Percentiles rank a stretch among this genome's conserved stretches.
phyloP scores from a whole-genome alignment of 495 filamentous ascomycete genomes.

The Ramalina intermedia region DNA sequence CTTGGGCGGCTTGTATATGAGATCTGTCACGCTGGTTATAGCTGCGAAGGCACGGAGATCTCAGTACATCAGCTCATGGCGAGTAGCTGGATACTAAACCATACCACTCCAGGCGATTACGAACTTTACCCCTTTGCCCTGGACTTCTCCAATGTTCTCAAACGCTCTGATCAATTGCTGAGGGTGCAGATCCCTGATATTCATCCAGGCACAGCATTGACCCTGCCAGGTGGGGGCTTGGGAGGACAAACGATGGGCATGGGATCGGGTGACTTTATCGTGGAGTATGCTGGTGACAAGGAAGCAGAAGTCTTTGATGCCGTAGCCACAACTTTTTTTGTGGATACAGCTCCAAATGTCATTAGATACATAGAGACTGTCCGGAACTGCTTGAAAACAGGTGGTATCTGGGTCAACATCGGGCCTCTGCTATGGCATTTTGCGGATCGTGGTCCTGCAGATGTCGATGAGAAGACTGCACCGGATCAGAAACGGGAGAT shows the following conservation, averaged over 20 bases:
- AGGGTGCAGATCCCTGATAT: constrained; percentile 62
- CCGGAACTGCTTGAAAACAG: constrained; percentile 55
- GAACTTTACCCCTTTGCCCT: constrained; percentile 65
- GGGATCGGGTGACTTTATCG: constrained; percentile 71
- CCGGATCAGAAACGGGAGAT: neutral
- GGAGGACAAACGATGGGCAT: constrained; percentile 58
- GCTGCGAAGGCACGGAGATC: constrained; percentile 84
- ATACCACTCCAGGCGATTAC: constrained; percentile 35
- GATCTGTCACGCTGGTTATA: constrained; percentile 58
- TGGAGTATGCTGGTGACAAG: constrained; percentile 48
- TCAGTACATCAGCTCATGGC: constrained; percentile 86
- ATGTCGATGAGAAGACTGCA: constrained; percentile 10
- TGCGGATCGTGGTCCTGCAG: constrained; percentile 24
- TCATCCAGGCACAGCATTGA: constrained; percentile 46
- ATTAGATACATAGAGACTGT: constrained; percentile 80
- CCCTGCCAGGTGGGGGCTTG: constrained; percentile 9
- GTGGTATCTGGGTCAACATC: constrained; percentile 76
- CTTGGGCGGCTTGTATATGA: constrained; percentile 81
- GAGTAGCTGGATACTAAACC: constrained; percentile 76
- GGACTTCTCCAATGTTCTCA: constrained; percentile 64
- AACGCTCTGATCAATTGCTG: constrained; percentile 53
- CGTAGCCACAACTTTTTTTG: constrained; percentile 83
- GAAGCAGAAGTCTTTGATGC: constrained; percentile 56
- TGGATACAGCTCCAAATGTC: constrained; percentile 90
- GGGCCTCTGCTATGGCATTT: constrained; percentile 91